Evolutionary conservation across 441 rosid species (phyloP), one percentile per base, ranked within the genome.

Genomic region (Croton setiger): DNA sequence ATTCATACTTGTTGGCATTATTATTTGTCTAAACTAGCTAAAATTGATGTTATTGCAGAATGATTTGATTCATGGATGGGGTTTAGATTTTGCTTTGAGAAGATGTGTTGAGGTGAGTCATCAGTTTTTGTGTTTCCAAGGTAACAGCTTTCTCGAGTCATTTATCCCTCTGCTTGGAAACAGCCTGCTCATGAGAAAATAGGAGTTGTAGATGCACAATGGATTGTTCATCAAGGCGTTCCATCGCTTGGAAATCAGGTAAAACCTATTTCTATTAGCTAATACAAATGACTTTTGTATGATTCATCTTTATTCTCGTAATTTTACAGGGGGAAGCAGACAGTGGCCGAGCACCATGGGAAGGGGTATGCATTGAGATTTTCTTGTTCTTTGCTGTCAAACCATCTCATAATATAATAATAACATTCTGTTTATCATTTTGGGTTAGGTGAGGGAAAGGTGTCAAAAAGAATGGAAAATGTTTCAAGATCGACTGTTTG

Each of bases 1-100:
- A 27, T 31, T 44, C 54, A 3, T 43, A 63, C 55, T 31, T 33
- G 17, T 54, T n/a, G n/a, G n/a, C 51, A 36, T 53, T n/a, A 49
- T 67, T 71, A 33, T 23, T 60, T 37, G 62, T 67, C 10, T 53
- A 39, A 17, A 21, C 45, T 70, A 66, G 47, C 51, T 53, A 57
- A 58, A 58, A 27, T 23, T 21, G 65, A 18, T 60, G 18, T 53
- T 66, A 64, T 58, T 39, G 73, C 87, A 95, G 97, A 95, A 95
- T 70, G 99, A 95, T 86, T 87, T 95, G 81, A 79, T 95, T 75
- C 99, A 95, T 51, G 99, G 99, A 68, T 95, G 99, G 99, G 99
- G 98, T 76, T 82, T 95, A 72, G 98, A 95, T 82, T 92, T 95
- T 73, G 86, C 96, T n/a, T 67, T 95, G 74, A 75, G 98, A 64